Evolutionary conservation across 768 basidiomycete species (phyloP).

Genomic region (Leccinum variicolor): DNA sequence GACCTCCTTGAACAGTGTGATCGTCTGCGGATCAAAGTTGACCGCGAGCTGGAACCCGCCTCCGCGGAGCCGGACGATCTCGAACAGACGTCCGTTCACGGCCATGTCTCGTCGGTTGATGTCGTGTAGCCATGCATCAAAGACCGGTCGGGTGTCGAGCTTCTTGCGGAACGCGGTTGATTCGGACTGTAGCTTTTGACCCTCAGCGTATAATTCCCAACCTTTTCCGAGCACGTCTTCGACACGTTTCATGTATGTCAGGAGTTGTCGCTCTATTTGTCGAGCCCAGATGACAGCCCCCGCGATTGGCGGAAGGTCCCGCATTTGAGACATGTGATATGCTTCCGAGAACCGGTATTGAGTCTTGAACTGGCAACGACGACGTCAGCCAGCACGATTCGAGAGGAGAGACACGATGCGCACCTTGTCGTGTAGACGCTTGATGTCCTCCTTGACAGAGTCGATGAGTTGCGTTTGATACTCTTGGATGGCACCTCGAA

Average conservation of each 20-base stretch:
- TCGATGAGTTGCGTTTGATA: slow-evolving; percentile 99
- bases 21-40: slow-evolving; percentile 98
- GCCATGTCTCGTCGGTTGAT: slow-evolving; percentile 92
- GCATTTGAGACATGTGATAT: slow-evolving; percentile 98
- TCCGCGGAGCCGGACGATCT: slow-evolving; percentile 74
- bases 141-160: slow-evolving; percentile 90
- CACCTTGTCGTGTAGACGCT: slow-evolving; percentile 89
- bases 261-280: slow-evolving; percentile 96
- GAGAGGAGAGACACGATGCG: neutral
- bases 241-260: slow-evolving; percentile 97
- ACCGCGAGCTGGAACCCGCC: slow-evolving; percentile 86
- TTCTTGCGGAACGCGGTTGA: slow-evolving; percentile 91
- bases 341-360: slow-evolving; percentile 95
- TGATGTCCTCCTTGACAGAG: slow-evolving; percentile 98
- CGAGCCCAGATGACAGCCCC: slow-evolving; percentile 98
- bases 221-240: slow-evolving; percentile 98
- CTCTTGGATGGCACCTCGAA: slow-evolving; percentile 97
- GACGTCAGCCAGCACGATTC: neutral
- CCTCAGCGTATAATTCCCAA: slow-evolving; percentile 99
- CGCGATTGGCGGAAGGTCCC: slow-evolving; percentile 96
- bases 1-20: slow-evolving; percentile 98
- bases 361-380: slow-evolving; percentile 72
- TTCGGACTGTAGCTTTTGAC: slow-evolving; percentile 94
- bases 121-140: slow-evolving; percentile 94
- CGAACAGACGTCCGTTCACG: slow-evolving; percentile 88